A percentile compares a stretch with the other conserved stretches of the same genome.
Conservation (phyloP, 352 stramenopile species). For the Nothophytophthora sp. region DNA sequence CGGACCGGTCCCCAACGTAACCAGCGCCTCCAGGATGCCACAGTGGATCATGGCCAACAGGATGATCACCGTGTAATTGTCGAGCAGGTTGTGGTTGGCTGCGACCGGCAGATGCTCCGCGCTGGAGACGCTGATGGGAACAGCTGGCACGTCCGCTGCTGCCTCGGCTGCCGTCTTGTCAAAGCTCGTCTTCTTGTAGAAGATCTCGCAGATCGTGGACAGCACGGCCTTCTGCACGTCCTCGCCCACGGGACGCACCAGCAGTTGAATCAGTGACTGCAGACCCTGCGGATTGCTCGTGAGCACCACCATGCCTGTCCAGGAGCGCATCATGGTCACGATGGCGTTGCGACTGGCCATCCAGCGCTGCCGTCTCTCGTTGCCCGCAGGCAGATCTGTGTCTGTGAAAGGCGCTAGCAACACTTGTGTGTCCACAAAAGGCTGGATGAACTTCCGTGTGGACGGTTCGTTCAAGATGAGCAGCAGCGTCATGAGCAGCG, state of each 20-base stretch:
- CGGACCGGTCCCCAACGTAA: slow-evolving; percentile 78
- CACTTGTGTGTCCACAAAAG: slow-evolving; percentile 88
- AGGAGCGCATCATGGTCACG: slow-evolving; percentile 91
- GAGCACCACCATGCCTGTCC: slow-evolving; percentile 87
- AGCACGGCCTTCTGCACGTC: slow-evolving; percentile 89
- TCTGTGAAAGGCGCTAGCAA: slow-evolving; percentile 89
- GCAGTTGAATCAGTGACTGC: slow-evolving; percentile 82
- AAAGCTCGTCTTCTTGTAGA: slow-evolving; percentile 86
- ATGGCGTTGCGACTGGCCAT: slow-evolving; percentile 90
- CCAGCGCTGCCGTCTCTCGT: slow-evolving; percentile 86
- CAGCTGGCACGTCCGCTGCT: slow-evolving; percentile 44
- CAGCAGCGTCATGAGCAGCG: slow-evolving; percentile 83
- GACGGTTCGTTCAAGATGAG: slow-evolving; percentile 85
- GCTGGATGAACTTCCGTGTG: slow-evolving; percentile 85
- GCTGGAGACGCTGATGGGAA: slow-evolving; percentile 73
- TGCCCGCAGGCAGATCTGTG: slow-evolving; percentile 81
- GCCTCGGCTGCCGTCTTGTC: slow-evolving; percentile 55
- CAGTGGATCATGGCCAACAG: slow-evolving; percentile 87
- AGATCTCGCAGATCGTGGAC: slow-evolving; percentile 89
- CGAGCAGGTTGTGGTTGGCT: slow-evolving; percentile 80
- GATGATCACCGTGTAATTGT: slow-evolving; percentile 90
- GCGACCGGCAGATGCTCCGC: slow-evolving; percentile 61
- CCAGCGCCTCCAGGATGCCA: slow-evolving; percentile 78
- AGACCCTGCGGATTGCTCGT: slow-evolving; percentile 89
- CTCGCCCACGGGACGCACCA: slow-evolving; percentile 87